phyloP scores from a whole-genome alignment of 345 rosid genomes.

The Rhodamnia argentea region DNA sequence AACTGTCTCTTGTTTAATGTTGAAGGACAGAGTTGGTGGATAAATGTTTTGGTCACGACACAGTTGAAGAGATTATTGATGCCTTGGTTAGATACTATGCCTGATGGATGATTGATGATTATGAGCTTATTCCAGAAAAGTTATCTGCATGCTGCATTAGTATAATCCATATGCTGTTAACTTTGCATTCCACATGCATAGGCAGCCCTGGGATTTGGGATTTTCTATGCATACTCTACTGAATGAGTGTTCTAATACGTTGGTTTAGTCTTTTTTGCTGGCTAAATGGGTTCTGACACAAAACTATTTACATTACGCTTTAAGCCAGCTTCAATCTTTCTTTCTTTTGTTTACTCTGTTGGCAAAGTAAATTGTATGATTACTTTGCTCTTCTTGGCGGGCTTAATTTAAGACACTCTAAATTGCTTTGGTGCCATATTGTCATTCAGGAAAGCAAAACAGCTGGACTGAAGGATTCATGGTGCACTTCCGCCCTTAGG shows the following conservation, averaged over 20 bases:
- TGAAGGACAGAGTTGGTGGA: slow-evolving; percentile 59
- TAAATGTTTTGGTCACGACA: slow-evolving; percentile 67
- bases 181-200: not conserved
- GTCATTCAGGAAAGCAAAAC: slow-evolving; percentile 46
- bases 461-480: slow-evolving; percentile 42
- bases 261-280: not conserved
- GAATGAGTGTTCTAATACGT: not conserved
- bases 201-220: not conserved
- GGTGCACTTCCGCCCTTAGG: slow-evolving; percentile 56
- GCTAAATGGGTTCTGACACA: not conserved
- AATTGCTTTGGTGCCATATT: not conserved
- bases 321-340: not conserved
- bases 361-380: not conserved
- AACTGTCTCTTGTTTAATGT: not conserved
- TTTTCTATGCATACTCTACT: not conserved
- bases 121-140: not conserved
- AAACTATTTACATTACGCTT: not conserved
- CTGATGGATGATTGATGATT: not conserved
- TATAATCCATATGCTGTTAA: not conserved
- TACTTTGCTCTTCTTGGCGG: not conserved
- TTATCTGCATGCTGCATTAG: not conserved
- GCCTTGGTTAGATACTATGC: slow-evolving; percentile 43
- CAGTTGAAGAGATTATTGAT: slow-evolving; percentile 84
- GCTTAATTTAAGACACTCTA: not conserved
- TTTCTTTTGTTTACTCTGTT: not conserved